phyloP scores from a whole-genome alignment of 306 rosid species.

The Trifolium fragiferum region DNA sequence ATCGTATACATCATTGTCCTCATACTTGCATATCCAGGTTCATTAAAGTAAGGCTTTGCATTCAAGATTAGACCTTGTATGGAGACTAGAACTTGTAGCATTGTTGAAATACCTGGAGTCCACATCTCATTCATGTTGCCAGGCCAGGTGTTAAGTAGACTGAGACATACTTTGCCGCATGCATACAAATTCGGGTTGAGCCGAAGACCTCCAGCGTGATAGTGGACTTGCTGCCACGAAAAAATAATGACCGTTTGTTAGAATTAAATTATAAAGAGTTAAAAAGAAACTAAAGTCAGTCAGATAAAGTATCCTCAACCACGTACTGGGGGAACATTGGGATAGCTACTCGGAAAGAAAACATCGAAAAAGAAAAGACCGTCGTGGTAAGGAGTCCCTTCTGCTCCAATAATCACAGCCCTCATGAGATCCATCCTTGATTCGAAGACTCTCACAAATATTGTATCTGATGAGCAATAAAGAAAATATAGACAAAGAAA shows the following conservation, averaged over 20 bases:
- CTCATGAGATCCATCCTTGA: conserved; percentile 90
- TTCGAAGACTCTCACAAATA: conserved; percentile 83
- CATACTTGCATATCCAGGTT: conserved; percentile 74
- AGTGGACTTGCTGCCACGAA: conserved; percentile 67
- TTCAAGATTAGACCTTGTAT: conserved; percentile 90
- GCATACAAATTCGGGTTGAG: conserved; percentile 85
- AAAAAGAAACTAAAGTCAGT: conserved; percentile 5
- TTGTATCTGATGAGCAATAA: conserved; percentile 57
- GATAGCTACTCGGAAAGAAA: conserved; percentile 73
- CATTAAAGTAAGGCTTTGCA: conserved; percentile 84
- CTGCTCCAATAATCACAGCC: conserved; percentile 92
- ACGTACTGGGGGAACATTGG: conserved; percentile 82
- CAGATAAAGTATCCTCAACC: conserved; percentile 30
- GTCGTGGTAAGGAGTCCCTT: conserved; percentile 97
- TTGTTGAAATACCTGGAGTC: conserved; percentile 79
- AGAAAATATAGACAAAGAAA: conserved; percentile 30
- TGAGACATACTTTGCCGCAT: conserved; percentile 92
- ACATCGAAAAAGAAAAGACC: conserved; percentile 93
- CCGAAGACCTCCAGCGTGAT: conserved; percentile 88
- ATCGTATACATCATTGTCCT: conserved; percentile 80
- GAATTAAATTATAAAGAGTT: conserved; percentile 33
- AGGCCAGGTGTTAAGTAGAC: conserved; percentile 88
- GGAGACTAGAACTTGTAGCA: conserved; percentile 89
- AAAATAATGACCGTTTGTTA: conserved; percentile 37
- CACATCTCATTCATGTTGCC: conserved; percentile 79